Evolutionary conservation across 805 yeast genomes (phyloP), one percentile per base, ranked within the genome.

Genomic region (Candida parachauliodes): DNA sequence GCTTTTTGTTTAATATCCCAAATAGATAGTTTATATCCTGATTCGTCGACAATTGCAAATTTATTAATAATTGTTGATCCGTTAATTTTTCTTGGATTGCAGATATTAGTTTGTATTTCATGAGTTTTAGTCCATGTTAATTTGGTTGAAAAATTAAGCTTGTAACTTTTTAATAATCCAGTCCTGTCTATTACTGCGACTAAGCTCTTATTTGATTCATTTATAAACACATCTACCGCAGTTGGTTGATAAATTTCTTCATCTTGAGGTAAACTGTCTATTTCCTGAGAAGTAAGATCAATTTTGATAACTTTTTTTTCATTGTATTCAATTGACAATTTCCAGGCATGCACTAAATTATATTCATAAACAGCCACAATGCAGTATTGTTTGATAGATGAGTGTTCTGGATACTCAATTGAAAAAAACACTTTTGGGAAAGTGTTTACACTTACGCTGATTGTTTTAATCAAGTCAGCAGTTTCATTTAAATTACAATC

Each of bases 1-100:
- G 84, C 77, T 3, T 81, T 76, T 21, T 81, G 68, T 31, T 70
- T 71, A 25, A 81, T 65, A 56, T 88, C 95, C 95, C 96, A 91
- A n/a, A 89, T 76, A 0, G 81, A 65, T 28, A 91, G 57, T 27
- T 63, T 61, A 28, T 60, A 60, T 4, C 77, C 75, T 1, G 64
- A 40, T 12, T 67, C 67, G 54, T 77, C 81, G n/a, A 83, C 81
- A 23, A 88, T 69, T 2, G 94, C 95, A 30, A 88, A 60, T 47
- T 85, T 87, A 35, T 79, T 76, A 8, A 82, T 75, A 2, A 57
- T 45, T 0, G 93, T 79, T 0, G 96, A 84, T 0, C 89, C 94
- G 35, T 81, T 77, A 2, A 87, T 70, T 33, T 68, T 67, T 10
- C 74, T 56, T 2, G 83, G 75, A 21, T 72, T 59, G 4, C 44